Percentiles rank a stretch among this genome's conserved stretches.
phyloP scores from a whole-genome alignment of 805 yeast genomes.

The Sungouiozyma ichnusensis region DNA sequence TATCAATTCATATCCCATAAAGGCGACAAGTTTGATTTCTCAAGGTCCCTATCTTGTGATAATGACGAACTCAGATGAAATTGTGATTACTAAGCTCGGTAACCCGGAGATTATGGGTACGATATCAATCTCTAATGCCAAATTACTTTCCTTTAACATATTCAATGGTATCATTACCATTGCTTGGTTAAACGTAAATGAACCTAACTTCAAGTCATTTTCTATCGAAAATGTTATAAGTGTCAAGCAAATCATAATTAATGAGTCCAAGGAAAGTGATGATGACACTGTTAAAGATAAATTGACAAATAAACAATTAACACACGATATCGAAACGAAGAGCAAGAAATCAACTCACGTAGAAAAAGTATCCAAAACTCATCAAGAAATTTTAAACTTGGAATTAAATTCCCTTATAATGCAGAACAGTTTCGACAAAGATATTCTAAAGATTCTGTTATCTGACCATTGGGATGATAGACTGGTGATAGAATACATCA shows the following conservation, averaged over 20 bases:
- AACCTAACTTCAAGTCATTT: conserved; percentile 29
- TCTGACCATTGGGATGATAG: conserved; percentile 23
- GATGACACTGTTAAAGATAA: not conserved
- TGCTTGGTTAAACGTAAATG: conserved; percentile 32
- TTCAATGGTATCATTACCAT: conserved; percentile 16
- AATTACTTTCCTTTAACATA: conserved; percentile 1
- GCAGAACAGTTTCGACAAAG: conserved; percentile 1
- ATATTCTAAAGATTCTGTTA: conserved; percentile 17
- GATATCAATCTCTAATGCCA: conserved; percentile 1
- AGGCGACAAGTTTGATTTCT: conserved; percentile 14
- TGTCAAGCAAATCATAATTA: conserved; percentile 21
- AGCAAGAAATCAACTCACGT: not conserved
- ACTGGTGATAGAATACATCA: conserved; percentile 22
- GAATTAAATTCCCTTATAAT: not conserved
- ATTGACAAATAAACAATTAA: too few species aligned
- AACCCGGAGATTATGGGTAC: conserved; percentile 23
- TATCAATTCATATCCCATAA: conserved; percentile 16
- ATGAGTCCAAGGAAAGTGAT: conserved; percentile 9
- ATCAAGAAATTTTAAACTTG: not conserved
- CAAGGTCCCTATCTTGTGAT: conserved; percentile 19
- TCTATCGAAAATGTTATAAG: conserved; percentile 14
- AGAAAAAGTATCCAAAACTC: not conserved
- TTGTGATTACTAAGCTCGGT: conserved; percentile 23
- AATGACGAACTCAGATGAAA: conserved; percentile 26
- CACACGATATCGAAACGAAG: not conserved